These are phyloP conservation scores for Codiaeum variegatum DNA, from an alignment of 441 rosid species.

Conservation along the genomic window DNA sequence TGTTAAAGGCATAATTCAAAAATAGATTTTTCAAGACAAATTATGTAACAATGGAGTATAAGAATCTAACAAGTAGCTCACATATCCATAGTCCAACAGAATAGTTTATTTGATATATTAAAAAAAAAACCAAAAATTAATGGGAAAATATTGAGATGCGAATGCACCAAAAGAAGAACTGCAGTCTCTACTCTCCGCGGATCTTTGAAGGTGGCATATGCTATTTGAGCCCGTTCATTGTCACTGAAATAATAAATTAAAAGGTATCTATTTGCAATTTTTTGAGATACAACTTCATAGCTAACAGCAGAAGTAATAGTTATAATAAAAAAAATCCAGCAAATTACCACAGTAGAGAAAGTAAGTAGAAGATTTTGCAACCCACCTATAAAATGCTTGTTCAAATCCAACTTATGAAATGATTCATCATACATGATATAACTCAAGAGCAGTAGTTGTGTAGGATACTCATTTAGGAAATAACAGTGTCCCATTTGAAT, in stretches of 20 bases:
- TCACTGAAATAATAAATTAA: conserved; percentile 38
- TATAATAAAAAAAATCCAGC: not conserved
- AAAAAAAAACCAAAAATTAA: not conserved
- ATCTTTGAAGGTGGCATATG: conserved; percentile 63
- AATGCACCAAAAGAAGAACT: conserved; percentile 53
- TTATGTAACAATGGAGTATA: not conserved
- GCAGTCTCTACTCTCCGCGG: conserved; percentile 79
- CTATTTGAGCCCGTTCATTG: too few species aligned
- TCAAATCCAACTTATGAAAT: not conserved
- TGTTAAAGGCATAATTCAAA: too few species aligned
- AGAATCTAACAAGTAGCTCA: too few species aligned
- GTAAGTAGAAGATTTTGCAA: not conserved
- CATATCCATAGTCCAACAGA: not conserved
- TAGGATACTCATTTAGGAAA: not conserved
- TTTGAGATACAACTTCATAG: not conserved
- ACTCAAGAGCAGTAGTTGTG: not conserved
- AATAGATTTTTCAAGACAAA: not conserved
- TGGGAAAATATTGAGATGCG: not conserved
- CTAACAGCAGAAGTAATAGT: not conserved
- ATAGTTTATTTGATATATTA: not conserved
- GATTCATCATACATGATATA: not conserved
- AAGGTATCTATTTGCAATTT: not conserved
- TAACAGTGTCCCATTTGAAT: not conserved
- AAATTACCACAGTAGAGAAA: not conserved
- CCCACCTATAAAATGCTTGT: not conserved